Evolutionary conservation across 495 filamentous ascomycete species (phyloP).

Genomic region (Xylaria nigripes): DNA sequence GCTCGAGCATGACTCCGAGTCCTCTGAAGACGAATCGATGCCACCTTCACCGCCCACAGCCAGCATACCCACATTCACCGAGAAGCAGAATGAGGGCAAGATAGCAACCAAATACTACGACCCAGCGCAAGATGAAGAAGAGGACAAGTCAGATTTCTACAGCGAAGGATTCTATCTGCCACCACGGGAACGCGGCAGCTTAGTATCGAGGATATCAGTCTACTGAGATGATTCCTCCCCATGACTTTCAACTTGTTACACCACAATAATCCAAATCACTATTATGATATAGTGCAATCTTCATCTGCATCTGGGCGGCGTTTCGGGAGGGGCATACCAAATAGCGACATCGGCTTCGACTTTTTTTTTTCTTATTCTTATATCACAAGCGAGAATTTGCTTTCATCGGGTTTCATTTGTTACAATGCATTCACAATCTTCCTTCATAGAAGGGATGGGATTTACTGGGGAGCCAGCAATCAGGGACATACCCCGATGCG

Average conservation of each 20-base stretch:
- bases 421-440: constrained; percentile 5
- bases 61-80: constrained; percentile 57
- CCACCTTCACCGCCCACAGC: constrained; percentile 76
- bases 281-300: constrained; percentile 21
- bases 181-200: constrained; percentile 34
- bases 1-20: constrained; percentile 61
- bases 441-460: constrained; percentile 9
- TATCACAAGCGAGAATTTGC: constrained; percentile 22
- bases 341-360: constrained; percentile 29
- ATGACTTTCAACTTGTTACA: constrained; percentile 12
- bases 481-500: constrained; percentile 1
- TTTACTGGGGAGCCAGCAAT: neutral
- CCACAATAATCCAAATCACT: constrained; percentile 16
- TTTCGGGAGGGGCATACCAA: constrained; percentile 34
- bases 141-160: constrained; percentile 44
- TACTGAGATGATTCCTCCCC: constrained; percentile 33
- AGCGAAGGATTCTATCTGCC: constrained; percentile 56
- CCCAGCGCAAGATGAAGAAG: constrained; percentile 25
- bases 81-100: constrained; percentile 54
- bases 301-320: constrained; percentile 39
- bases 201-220: constrained; percentile 43
- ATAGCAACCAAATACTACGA: constrained; percentile 45
- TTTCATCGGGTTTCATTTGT: constrained; percentile 21
- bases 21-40: constrained; percentile 59
- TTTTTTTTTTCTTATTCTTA: constrained; percentile 12